Evolutionary conservation across 1,139 yeast species (phyloP).

Genomic region (Lodderomyces oxycetoniae): DNA sequence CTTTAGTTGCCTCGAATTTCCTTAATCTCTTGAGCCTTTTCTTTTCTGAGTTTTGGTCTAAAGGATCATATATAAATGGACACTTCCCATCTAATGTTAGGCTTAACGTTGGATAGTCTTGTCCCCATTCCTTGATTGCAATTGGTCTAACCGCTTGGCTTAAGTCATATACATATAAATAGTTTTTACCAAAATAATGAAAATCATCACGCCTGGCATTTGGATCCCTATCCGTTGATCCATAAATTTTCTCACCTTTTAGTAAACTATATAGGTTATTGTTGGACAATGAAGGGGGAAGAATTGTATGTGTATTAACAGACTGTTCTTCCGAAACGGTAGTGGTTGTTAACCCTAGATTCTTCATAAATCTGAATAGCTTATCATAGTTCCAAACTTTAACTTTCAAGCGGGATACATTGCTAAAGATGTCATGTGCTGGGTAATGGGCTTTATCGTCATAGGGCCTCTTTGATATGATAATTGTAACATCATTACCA

Average conservation of each 20-base stretch:
- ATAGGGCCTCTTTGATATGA: slow-evolving; percentile 56
- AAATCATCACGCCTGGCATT: slow-evolving; percentile 79
- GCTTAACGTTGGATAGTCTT: slow-evolving; percentile 39
- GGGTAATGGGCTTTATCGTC: slow-evolving; percentile 24
- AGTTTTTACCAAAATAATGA: slow-evolving; percentile 65
- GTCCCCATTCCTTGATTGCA: slow-evolving; percentile 73
- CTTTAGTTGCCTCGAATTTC: slow-evolving; percentile 38
- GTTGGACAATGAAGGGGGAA: slow-evolving; percentile 4
- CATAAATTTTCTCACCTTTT: slow-evolving; percentile 78
- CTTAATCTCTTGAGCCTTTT: slow-evolving; percentile 34
- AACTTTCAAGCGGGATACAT: slow-evolving; percentile 56
- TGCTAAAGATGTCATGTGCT: slow-evolving; percentile 60
- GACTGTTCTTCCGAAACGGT: slow-evolving; percentile 17
- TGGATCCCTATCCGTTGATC: slow-evolving; percentile 88
- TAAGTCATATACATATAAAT: slow-evolving; percentile 76
- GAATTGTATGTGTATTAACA: slow-evolving; percentile 4
- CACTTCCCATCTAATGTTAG: slow-evolving; percentile 62
- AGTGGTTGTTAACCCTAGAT: slow-evolving; percentile 49
- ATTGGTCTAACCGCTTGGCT: slow-evolving; percentile 78
- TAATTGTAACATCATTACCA: slow-evolving; percentile 74
- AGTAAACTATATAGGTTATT: slow-evolving; percentile 59
- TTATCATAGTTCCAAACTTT: slow-evolving; percentile 90
- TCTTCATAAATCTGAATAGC: slow-evolving; percentile 71
- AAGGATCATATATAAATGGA: slow-evolving; percentile 57
- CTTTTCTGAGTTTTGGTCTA: slow-evolving; percentile 37